Evolutionary conservation across 805 yeast genomes (phyloP), one percentile per base, ranked within the genome.

Genomic region (Kodamaea laetipori): DNA sequence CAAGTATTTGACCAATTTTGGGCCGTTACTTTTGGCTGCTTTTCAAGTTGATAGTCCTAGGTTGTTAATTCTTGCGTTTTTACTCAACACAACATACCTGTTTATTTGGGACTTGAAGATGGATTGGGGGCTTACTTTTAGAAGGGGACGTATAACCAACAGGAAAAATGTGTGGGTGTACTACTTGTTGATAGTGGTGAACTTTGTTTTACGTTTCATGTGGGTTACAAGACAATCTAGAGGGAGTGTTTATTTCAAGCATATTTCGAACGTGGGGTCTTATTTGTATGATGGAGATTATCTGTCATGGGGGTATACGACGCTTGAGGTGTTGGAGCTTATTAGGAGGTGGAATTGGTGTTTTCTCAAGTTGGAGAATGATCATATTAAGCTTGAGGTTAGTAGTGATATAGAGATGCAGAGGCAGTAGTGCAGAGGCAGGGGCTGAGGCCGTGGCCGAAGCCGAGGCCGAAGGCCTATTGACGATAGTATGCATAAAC

Each of bases 271-370:
- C 12, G 28, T 35, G 4, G 45, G 45, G 1, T 26, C 18, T 18
- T 28, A 36, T n/a, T 54, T 71, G 39, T 71, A 67, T 47, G 74
- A 71, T 6, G 45, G 45, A 1, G 41, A 37, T 25, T 35, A 41
- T 34, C 27, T 30, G 27, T 71, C 77, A 17, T 62, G 73, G 19
- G 90, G 94, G 1, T 75, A 81, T 44, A 84, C 86, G 49, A 63
- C 77, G 8, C 67, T 88, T 43, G 94, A 90, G 56, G 51, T 79
- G 3, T 63, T 90, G 41, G 99, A 94, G 60, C 70, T 94, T 5
- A 52, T 83, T 6, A 75, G 99, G 65, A 76, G 99, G 58, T 87
- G 90, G 81, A 64, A 89, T 40, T 94, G 99, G 99, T 79, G 90
- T 32, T 76, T 87, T 48, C 69, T 92, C 58, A 84, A 94, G 56